phyloP scores from a whole-genome alignment of 306 rosid species.

The Luffa acutangula region DNA sequence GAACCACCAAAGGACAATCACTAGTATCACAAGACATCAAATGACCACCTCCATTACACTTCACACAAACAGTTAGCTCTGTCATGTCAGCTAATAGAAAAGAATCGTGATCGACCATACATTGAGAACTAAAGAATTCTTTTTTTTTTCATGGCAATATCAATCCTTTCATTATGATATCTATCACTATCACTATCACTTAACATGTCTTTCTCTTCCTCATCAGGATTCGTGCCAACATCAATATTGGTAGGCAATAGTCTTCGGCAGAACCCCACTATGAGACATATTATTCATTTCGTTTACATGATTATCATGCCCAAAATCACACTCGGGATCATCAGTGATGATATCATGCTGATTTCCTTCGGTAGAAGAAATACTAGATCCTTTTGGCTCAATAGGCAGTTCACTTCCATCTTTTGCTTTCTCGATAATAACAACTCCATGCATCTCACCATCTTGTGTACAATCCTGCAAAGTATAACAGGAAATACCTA shows the following conservation, averaged over 20 bases:
- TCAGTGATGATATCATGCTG: not conserved
- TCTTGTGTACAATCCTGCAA: not conserved
- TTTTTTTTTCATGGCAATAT: constrained; percentile 28
- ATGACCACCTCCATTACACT: constrained; percentile 44
- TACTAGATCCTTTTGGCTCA: constrained; percentile 19
- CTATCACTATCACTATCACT: constrained; percentile 27
- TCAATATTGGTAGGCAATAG: too few relatives aligned
- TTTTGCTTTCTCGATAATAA: constrained; percentile 4
- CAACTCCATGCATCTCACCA: not conserved
- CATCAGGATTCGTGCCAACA: too few relatives aligned
- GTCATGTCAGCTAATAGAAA: constrained; percentile 12
- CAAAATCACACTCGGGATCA: constrained; percentile 11
- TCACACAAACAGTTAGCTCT: constrained; percentile 29
- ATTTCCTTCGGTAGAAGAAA: constrained; percentile 6
- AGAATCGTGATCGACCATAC: constrained; percentile 18
- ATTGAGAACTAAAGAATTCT: constrained; percentile 31
- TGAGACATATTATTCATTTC: too few relatives aligned
- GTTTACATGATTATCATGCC: too few relatives aligned
- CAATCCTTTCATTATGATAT: constrained; percentile 23
- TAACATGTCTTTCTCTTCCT: constrained; percentile 16
- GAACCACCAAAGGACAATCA: constrained; percentile 52
- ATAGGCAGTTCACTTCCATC: constrained; percentile 4
- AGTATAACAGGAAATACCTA: constrained; percentile 15
- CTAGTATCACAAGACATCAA: constrained; percentile 42
- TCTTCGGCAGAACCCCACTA: too few relatives aligned